These are phyloP conservation scores for Fraxinus baroniana DNA, from an alignment of 305 asterid species.

Conservation along the genomic window DNA sequence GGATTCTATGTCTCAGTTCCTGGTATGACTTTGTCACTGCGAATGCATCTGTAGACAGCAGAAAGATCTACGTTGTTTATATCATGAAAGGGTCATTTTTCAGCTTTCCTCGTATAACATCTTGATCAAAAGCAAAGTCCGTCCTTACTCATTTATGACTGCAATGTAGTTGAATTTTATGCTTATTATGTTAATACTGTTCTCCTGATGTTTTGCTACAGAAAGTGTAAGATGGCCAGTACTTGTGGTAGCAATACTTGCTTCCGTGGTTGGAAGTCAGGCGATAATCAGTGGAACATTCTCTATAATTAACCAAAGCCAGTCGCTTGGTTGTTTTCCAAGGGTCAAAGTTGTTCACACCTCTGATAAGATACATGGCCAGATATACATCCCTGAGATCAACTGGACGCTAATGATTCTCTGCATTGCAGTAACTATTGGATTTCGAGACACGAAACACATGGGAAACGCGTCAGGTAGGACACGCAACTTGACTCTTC, in stretches of 20 bases:
- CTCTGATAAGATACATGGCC: slow-evolving; percentile 81
- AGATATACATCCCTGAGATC: slow-evolving; percentile 96
- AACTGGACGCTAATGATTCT: slow-evolving; percentile 95
- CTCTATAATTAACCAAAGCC: slow-evolving; percentile 94
- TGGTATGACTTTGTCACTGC: slow-evolving; percentile 40
- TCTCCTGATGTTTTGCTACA: slow-evolving; percentile 27
- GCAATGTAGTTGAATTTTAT: not conserved
- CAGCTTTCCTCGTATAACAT: not conserved
- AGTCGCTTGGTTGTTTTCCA: slow-evolving; percentile 92
- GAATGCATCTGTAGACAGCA: not conserved
- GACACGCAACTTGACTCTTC: not conserved
- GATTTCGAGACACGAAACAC: slow-evolving; percentile 86
- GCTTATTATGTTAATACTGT: slow-evolving; percentile 4
- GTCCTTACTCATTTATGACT: not conserved
- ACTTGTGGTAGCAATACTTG: slow-evolving; percentile 82
- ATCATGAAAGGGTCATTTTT: not conserved
- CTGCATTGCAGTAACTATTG: slow-evolving; percentile 92
- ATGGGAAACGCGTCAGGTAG: slow-evolving; percentile 96
- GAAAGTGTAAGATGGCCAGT: slow-evolving; percentile 90
- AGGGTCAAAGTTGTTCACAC: slow-evolving; percentile 95
- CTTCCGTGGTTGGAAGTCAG: slow-evolving; percentile 96
- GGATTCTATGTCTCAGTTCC: slow-evolving; percentile 97
- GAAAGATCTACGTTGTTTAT: not conserved
- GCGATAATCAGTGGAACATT: slow-evolving; percentile 97
- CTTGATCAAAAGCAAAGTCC: not conserved